Evolutionary conservation across 2,329 filamentous ascomycete genomes (phyloP).

Genomic region (Aspergillus glaucus): DNA sequence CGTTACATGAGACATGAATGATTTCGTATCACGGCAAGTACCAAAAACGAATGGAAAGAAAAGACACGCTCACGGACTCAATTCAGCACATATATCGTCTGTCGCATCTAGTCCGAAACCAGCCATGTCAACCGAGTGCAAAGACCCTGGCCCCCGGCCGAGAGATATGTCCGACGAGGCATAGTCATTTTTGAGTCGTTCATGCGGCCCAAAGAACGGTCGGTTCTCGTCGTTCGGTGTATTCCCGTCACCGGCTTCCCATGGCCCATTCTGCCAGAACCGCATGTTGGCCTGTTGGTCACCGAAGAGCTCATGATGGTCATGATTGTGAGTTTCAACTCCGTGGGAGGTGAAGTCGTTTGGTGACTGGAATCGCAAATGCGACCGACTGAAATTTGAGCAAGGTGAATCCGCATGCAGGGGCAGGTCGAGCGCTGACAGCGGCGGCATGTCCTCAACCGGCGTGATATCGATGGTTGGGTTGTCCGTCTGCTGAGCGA

Average conservation of each 20-base stretch:
- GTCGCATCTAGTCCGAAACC: constrained; percentile 36
- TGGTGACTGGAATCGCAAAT: constrained; percentile 37
- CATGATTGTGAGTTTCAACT: constrained; percentile 31
- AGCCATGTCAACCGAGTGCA: constrained; percentile 42
- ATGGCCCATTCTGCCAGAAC: constrained; percentile 40
- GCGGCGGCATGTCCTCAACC: constrained; percentile 32
- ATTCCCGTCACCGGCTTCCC: constrained; percentile 37
- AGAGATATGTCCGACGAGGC: constrained; percentile 39
- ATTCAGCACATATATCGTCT: constrained; percentile 30
- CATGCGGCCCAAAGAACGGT: constrained; percentile 39
- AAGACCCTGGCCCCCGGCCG: constrained; percentile 36
- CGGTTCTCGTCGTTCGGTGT: constrained; percentile 38
- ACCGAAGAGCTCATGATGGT: constrained; percentile 40
- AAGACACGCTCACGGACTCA: constrained; percentile 30
- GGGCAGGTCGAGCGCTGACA: constrained; percentile 32
- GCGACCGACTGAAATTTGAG: constrained; percentile 38
- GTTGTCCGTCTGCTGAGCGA: constrained; percentile 35
- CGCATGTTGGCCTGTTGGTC: constrained; percentile 41
- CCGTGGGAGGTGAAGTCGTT: constrained; percentile 35
- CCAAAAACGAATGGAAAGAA: constrained; percentile 2
- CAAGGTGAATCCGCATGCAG: constrained; percentile 38
- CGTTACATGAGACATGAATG: constrained; percentile 28
- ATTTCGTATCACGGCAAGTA: constrained; percentile 12
- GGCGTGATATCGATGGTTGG: constrained; percentile 39
- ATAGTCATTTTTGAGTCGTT: constrained; percentile 39